phyloP scores from a whole-genome alignment of 495 filamentous ascomycete genomes.

The Aspergillus asperescens region DNA sequence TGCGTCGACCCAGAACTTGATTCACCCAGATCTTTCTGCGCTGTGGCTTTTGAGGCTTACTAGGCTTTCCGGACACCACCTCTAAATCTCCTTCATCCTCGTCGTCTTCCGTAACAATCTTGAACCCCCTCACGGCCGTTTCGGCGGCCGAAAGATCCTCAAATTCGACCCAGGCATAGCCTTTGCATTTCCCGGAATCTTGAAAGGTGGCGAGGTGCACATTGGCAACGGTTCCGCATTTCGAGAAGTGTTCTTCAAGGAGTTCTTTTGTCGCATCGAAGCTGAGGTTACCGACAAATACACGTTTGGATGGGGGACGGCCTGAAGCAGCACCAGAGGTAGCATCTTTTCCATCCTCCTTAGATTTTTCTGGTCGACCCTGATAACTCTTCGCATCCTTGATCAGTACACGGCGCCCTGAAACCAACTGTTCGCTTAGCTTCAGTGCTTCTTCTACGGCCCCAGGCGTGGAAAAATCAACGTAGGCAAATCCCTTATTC shows the following conservation, averaged over 20 bases:
- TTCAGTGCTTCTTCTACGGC: constrained; percentile 67
- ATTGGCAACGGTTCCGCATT: constrained; percentile 73
- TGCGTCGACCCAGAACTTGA: constrained; percentile 63
- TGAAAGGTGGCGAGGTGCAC: constrained; percentile 91
- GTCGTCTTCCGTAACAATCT: constrained; percentile 58
- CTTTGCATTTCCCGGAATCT: constrained; percentile 96
- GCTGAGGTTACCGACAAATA: constrained; percentile 89
- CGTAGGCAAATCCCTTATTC: constrained; percentile 92
- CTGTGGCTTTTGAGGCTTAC: constrained; percentile 52
- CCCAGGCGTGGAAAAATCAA: constrained; percentile 73
- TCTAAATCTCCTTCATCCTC: constrained; percentile 50
- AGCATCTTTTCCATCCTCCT: constrained; percentile 34
- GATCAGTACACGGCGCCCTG: constrained; percentile 77
- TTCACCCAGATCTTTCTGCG: constrained; percentile 78
- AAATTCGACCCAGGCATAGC: constrained; percentile 92
- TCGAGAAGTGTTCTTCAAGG: constrained; percentile 69
- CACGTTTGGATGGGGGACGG: constrained; percentile 63
- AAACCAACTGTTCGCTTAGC: constrained; percentile 71
- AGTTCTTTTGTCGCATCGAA: constrained; percentile 82
- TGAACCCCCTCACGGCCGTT: constrained; percentile 76
- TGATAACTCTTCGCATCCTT: constrained; percentile 85
- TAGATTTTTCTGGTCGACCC: constrained; percentile 61
- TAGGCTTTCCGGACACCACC: constrained; percentile 27
- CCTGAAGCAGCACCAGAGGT: constrained; percentile 35
- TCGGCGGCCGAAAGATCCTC: constrained; percentile 66